Evolutionary conservation across 305 asterid genomes (phyloP), one percentile per base, ranked within the genome.

Genomic region (Fraxinus dipetala): DNA sequence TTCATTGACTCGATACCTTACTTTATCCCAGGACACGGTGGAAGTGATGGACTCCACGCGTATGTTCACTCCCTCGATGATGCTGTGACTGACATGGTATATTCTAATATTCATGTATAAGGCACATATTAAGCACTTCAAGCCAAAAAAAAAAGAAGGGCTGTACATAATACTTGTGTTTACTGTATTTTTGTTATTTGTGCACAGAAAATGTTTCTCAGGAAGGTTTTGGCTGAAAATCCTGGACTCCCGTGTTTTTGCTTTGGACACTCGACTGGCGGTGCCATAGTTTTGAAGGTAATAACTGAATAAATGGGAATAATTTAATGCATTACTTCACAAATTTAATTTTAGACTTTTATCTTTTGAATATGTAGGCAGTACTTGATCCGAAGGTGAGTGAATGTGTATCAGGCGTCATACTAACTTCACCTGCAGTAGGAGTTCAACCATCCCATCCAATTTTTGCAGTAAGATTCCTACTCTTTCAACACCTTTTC

Each of bases 241-340:
- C 91, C 97, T 16, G 83, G 85, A 40, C 81, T 92, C 16, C 97
- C 95, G 4, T 93, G 97, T 85, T 95, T 95, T 85, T 94, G 95
- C 87, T 95, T 94, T 72, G 98, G 99, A 59, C 99, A 95, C 82
- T 95, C 99, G 0, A 95, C 99, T 59, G 99, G 99, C 34, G 98
- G 92, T 61, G 98, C 99, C 59, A 95, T 95, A 76, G 73, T 93
- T 85, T 89, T 95, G 81, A 95, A 92, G 99, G 99, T 94, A 82
- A 61, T 20, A 38, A 14, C 4, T 10, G 31, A 59, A 43, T 4
- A n/a, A 11, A 6, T 34, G 65, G 38, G n/a, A 35, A 20, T 18
- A 13, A 24, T 79, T 74, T 7, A 40, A 63, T 34, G 2, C 40
- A 4, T 14, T 9, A 20, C 75, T 63, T 84, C 43, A 32, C 11